Evolutionary conservation across 2,329 filamentous ascomycete species (phyloP).

Genomic region (Penicillium sp.): DNA sequence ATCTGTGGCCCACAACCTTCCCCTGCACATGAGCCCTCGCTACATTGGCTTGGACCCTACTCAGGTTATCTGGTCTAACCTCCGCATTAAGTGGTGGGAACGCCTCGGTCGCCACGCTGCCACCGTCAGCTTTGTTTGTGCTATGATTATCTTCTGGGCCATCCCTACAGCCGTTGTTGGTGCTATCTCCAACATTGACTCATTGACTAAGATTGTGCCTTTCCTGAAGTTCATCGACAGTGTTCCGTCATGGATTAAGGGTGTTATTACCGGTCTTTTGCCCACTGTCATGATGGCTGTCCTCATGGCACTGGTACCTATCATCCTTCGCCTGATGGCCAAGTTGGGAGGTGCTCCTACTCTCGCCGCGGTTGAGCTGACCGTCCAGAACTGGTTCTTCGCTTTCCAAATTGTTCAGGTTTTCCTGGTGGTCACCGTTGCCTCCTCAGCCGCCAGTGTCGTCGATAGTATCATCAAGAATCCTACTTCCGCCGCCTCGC

Average conservation of each 20-base stretch:
- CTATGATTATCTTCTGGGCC: constrained; percentile 83
- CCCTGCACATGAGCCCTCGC: constrained; percentile 80
- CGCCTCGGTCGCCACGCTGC: constrained; percentile 68
- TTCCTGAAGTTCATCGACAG: constrained; percentile 73
- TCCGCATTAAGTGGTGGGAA: constrained; percentile 85
- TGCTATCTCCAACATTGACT: constrained; percentile 78
- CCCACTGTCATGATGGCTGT: constrained; percentile 76
- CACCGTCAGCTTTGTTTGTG: constrained; percentile 69
- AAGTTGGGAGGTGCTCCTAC: constrained; percentile 79
- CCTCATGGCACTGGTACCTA: constrained; percentile 81
- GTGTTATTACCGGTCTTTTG: constrained; percentile 79
- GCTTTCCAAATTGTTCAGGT: constrained; percentile 71
- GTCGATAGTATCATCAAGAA: constrained; percentile 61
- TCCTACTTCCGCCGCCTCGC: constrained; percentile 58
- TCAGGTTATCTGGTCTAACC: constrained; percentile 82
- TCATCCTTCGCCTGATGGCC: constrained; percentile 74
- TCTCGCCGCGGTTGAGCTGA: constrained; percentile 75
- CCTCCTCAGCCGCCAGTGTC: constrained; percentile 74
- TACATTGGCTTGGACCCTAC: constrained; percentile 77
- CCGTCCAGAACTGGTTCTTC: constrained; percentile 89
- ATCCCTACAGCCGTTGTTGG: constrained; percentile 77
- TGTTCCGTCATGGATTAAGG: constrained; percentile 69
- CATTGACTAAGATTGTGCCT: constrained; percentile 59
- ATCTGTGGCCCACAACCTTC: constrained; percentile 79
- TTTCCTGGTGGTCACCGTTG: constrained; percentile 81